phyloP scores from a whole-genome alignment of 1,139 yeast species.

The Hanseniaspora gamundiae region DNA sequence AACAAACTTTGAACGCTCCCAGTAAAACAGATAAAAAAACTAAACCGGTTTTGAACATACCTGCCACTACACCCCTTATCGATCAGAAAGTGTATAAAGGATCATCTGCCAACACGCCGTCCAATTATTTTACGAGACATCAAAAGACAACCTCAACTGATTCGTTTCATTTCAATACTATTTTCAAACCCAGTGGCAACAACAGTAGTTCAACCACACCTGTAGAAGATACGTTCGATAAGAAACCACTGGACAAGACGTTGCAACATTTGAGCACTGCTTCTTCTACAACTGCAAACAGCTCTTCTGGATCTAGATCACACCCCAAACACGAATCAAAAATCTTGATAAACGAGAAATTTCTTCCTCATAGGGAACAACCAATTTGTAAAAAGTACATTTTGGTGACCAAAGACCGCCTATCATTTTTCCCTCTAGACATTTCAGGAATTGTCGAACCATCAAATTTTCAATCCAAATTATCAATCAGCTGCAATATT shows the following conservation, averaged over 20 bases:
- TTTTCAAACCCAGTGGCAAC: conserved; percentile 16
- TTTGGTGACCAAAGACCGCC: conserved; percentile 50
- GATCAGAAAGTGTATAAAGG: conserved; percentile 8
- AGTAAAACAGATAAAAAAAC: not conserved
- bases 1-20: not conserved
- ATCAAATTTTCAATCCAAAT: conserved; percentile 27
- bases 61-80: not conserved
- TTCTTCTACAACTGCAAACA: not conserved
- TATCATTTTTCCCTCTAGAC: conserved; percentile 38
- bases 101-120: conserved; percentile 5
- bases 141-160: conserved; percentile 47
- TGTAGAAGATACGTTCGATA: no score
- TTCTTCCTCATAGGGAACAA: conserved; percentile 1
- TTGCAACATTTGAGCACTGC: not conserved
- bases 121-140: conserved; percentile 41
- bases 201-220: not conserved
- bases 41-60: not conserved
- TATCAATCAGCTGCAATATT: conserved; percentile 33
- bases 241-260: conserved; percentile 3
- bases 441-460: conserved; percentile 24
- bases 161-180: conserved; percentile 30
- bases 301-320: not conserved
- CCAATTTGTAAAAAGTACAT: conserved; percentile 22
- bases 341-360: conserved; percentile 1
- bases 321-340: not conserved